These are phyloP conservation scores for Bonia amplexicaulis DNA, from an alignment of 176 grass and related monocot species.

Conservation along the genomic window DNA sequence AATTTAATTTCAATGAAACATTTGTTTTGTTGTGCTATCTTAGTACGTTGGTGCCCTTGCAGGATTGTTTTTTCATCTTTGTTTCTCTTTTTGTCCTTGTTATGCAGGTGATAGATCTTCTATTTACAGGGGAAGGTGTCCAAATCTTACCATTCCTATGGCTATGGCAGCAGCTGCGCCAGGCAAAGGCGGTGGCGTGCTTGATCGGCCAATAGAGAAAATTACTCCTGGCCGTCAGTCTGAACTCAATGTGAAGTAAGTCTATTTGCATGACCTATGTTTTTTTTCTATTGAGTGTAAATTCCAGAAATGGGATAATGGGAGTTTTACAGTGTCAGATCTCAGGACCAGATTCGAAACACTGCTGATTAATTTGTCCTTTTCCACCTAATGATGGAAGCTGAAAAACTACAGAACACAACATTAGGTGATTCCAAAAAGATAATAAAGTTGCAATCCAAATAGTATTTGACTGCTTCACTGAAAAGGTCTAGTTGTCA, in stretches of 20 bases:
- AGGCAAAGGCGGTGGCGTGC: conserved; percentile 88
- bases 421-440: background rate
- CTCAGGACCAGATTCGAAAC: background rate
- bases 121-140: conserved; percentile 37
- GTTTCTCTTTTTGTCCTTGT: conserved; percentile 6
- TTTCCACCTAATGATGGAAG: background rate
- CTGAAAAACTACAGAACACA: background rate
- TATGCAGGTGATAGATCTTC: conserved; percentile 58
- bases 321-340: background rate
- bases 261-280: background rate
- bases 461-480: background rate
- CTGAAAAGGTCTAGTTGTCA: background rate
- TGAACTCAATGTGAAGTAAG: conserved; percentile 83
- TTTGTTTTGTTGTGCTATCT: background rate
- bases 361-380: background rate
- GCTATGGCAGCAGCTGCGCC: conserved; percentile 51
- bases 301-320: background rate
- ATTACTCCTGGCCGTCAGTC: conserved; percentile 74
- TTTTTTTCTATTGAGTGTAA: background rate
- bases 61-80: background rate
- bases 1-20: conserved; percentile 8
- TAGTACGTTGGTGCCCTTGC: background rate
- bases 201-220: conserved; percentile 91
- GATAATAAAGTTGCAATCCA: background rate
- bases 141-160: conserved; percentile 44